Base-by-base conservation (phyloP, 108 stramenopile species). In the Chaetoceros muelleri region DNA sequence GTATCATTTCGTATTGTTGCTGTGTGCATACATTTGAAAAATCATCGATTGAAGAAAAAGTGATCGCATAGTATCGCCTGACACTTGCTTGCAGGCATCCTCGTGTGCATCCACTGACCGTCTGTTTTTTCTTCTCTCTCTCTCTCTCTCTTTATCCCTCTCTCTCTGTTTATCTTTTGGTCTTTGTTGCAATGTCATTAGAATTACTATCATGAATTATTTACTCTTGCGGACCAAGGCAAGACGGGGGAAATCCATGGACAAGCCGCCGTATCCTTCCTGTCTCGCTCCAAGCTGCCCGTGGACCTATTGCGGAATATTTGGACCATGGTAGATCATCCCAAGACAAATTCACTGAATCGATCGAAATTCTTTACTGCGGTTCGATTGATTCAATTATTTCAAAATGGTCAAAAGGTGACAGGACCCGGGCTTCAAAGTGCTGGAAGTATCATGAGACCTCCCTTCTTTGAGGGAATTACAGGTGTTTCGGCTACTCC, bases 191-290 rank as follows among this genome's bases (percentile, higher is more conserved):
- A n/a, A n/a, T n/a, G n/a, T n/a, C n/a, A n/a, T 17, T 52, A 85
- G 81, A 65, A 76, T 2, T 85, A 87, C 73, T 96, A 88, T 72
- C 69, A 84, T 55, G 79, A 62, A 26, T 73, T 96, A 31, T 96
- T 96, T 62, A 50, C 62, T 28, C 56, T 69, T 8, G 95, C 95
- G 40, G 95, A 93, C 57, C 60, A 58, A 7, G 34, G 77, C 28
- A 21, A 59, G 1, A 53, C 59, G 1, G 84, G 90, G 1, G 57
- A 62, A 30, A 71, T 96, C 53, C 70, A 76, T 16, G 95, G 95
- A 8, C 68, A 53, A 8, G 55, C 82, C 27, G 95, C 95, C 1
- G 95, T 96, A 2, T 58, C 69, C 52, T 96, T 96, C 67, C 86
- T 96, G 55, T 67, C 73, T 24, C 71, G 73, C 13, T 90, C 90